Conservation (phyloP, 495 filamentous ascomycete species). For the Penicillium macrosclerotiorum region DNA sequence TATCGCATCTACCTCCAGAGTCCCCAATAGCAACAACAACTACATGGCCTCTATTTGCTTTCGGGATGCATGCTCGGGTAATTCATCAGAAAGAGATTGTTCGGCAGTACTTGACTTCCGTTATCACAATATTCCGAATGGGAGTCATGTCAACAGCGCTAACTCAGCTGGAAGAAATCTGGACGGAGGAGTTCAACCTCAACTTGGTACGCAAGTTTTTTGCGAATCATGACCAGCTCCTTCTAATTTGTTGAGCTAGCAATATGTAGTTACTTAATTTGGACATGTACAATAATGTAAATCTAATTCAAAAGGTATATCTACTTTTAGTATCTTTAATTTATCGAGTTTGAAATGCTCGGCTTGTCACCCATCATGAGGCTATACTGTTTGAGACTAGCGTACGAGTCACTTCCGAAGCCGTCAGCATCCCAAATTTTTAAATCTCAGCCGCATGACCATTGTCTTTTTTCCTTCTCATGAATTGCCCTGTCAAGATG, state of each 20-base stretch:
- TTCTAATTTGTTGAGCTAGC: slow-evolving; percentile 11
- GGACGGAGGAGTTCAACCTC: slow-evolving; percentile 1
- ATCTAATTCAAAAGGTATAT: too few relatives aligned
- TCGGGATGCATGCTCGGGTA: slow-evolving; percentile 7
- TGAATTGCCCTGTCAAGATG: too few relatives aligned
- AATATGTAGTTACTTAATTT: not conserved
- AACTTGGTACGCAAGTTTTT: slow-evolving; percentile 12
- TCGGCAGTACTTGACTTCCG: slow-evolving; percentile 6
- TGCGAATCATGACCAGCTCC: slow-evolving; percentile 8
- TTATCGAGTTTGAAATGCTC: too few relatives aligned
- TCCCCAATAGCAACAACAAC: slow-evolving; percentile 16
- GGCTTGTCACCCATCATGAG: too few relatives aligned
- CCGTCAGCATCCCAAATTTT: too few relatives aligned
- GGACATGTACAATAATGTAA: slow-evolving; percentile 1
- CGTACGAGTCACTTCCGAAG: too few relatives aligned
- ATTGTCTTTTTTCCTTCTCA: too few relatives aligned
- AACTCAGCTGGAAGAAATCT: slow-evolving; percentile 11
- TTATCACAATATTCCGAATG: slow-evolving; percentile 13
- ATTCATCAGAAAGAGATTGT: slow-evolving; percentile 2
- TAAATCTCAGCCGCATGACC: too few relatives aligned
- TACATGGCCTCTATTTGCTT: slow-evolving; percentile 17
- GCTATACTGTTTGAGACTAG: too few relatives aligned
- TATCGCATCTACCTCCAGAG: slow-evolving; percentile 11
- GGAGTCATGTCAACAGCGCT: slow-evolving; percentile 17
- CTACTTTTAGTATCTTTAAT: too few relatives aligned